Conservation (phyloP, 805 yeast species). For the Kodamaea sagamina region DNA sequence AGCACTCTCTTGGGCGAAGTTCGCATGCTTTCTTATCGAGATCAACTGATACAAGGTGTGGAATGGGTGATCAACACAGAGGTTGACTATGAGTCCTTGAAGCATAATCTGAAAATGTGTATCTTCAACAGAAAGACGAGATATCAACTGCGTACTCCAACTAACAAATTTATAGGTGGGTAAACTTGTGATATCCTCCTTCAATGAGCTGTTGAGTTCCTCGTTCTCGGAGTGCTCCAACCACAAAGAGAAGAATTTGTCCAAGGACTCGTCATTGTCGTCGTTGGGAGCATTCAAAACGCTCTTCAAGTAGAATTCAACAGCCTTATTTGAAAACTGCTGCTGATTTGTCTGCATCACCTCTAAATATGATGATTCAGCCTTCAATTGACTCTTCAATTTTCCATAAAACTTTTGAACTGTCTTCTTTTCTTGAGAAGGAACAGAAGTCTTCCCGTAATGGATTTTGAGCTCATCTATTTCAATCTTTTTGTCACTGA, state of each 20-base stretch:
- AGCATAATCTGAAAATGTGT: conserved; percentile 58
- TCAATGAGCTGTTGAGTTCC: conserved; percentile 38
- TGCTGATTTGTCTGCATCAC: conserved; percentile 38
- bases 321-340: conserved; percentile 52
- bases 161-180: conserved; percentile 67
- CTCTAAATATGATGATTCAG: conserved; percentile 52
- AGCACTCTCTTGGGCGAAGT: conserved; percentile 26
- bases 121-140: conserved; percentile 57
- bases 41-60: conserved; percentile 67
- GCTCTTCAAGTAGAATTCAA: conserved; percentile 59
- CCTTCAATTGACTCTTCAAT: conserved; percentile 46
- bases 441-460: conserved; percentile 40
- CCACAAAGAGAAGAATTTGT: conserved; percentile 84
- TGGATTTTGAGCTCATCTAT: conserved; percentile 50
- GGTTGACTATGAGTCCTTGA: conserved; percentile 44
- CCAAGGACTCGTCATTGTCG: conserved; percentile 58
- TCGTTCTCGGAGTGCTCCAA: conserved; percentile 56
- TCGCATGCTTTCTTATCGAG: conserved; percentile 53
- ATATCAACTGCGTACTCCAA: conserved; percentile 82
- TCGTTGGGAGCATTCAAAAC: conserved; percentile 43
- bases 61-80: conserved; percentile 64
- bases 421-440: conserved; percentile 50
- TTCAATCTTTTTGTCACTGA: conserved; percentile 47
- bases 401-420: conserved; percentile 55
- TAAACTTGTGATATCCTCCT: conserved; percentile 37